These are phyloP conservation scores for Kwoniella shivajii DNA, from an alignment of 1,284 basidiomycete species.

Conservation along the genomic window DNA sequence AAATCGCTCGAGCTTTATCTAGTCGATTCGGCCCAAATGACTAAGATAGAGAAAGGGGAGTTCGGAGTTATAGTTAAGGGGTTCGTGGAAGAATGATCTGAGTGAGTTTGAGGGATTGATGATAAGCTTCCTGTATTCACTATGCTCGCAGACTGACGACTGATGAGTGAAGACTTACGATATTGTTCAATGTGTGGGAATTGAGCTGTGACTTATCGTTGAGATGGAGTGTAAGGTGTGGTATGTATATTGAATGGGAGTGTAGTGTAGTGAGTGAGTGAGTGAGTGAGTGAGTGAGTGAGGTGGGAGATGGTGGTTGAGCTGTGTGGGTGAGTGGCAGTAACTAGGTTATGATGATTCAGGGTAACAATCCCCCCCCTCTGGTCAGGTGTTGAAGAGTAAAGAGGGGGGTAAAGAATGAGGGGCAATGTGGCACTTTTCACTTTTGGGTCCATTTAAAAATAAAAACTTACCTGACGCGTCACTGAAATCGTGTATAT, in stretches of 20 bases:
- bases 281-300: background rate
- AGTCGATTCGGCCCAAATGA: background rate
- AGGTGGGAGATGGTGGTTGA: background rate
- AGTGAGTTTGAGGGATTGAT: background rate
- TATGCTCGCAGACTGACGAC: too few relatives aligned
- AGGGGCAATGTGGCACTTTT: constrained; percentile 1
- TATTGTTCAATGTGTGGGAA: too few relatives aligned
- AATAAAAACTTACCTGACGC: background rate
- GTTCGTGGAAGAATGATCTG: background rate
- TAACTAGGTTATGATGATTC: background rate
- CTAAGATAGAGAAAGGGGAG: background rate
- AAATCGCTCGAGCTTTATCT: background rate
- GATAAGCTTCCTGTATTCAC: background rate
- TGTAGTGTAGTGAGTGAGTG: too few relatives aligned
- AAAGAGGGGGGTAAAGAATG: background rate
- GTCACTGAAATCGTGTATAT: too few relatives aligned
- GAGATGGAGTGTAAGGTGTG: too few relatives aligned
- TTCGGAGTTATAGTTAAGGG: background rate
- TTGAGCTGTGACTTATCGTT: too few relatives aligned
- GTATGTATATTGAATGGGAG: too few relatives aligned
- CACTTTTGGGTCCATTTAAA: background rate
- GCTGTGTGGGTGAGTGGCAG: background rate
- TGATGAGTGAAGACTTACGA: too few relatives aligned
- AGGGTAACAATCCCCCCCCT: background rate
- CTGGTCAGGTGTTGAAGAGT: background rate